Conservation (phyloP, 805 yeast genomes). For the Priceomyces melissophilus region DNA sequence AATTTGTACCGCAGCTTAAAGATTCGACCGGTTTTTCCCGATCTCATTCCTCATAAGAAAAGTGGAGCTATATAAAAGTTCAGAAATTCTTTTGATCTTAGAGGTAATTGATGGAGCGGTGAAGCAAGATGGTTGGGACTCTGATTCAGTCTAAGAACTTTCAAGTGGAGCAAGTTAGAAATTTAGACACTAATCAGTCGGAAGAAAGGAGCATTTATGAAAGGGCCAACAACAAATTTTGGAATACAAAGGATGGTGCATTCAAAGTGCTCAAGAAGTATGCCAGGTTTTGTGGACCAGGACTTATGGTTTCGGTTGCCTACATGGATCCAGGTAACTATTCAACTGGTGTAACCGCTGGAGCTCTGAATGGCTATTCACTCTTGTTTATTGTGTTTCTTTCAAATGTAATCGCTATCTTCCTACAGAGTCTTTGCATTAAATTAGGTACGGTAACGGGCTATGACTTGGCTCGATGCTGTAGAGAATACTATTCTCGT, state of each 20-base stretch:
- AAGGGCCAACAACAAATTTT: too few relatives aligned
- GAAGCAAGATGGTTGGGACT: too few relatives aligned
- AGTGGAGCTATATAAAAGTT: too few relatives aligned
- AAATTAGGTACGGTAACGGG: slow-evolving; percentile 51
- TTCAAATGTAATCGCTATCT: slow-evolving; percentile 45
- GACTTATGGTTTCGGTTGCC: slow-evolving; percentile 46
- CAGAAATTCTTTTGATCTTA: too few relatives aligned
- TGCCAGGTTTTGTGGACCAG: slow-evolving; percentile 43
- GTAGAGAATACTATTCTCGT: slow-evolving; percentile 37
- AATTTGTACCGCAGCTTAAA: too few relatives aligned
- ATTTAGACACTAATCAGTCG: too few relatives aligned
- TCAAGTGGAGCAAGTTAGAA: too few relatives aligned
- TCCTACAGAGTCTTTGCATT: slow-evolving; percentile 42
- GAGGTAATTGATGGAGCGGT: too few relatives aligned
- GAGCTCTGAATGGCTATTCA: slow-evolving; percentile 42
- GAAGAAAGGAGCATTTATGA: too few relatives aligned
- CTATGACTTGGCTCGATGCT: slow-evolving; percentile 43
- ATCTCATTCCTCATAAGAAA: too few relatives aligned
- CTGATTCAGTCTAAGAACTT: too few relatives aligned
- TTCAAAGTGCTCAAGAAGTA: slow-evolving; percentile 24
- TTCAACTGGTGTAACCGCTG: slow-evolving; percentile 47
- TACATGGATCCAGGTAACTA: slow-evolving; percentile 55
- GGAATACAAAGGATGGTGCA: slow-evolving; percentile 5
- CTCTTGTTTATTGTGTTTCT: slow-evolving; percentile 41
- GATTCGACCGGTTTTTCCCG: too few relatives aligned